These are phyloP conservation scores for Fusarium temperatum DNA, from an alignment of 2,329 filamentous ascomycete species.

Conservation along the genomic window DNA sequence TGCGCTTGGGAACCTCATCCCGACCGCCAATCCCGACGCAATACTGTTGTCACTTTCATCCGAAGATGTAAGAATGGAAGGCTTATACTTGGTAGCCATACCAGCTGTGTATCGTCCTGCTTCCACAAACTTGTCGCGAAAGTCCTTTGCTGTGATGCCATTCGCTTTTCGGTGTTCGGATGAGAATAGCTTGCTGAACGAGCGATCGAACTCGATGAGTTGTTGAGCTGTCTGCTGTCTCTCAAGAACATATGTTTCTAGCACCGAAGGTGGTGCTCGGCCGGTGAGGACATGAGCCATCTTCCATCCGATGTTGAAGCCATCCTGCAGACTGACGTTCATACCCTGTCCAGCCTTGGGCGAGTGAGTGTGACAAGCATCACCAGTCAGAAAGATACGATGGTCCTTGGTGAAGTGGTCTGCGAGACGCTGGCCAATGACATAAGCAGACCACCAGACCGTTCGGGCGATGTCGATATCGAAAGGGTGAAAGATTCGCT, in stretches of 20 bases:
- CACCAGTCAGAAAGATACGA: constrained; percentile 75
- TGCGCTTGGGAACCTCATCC: constrained; percentile 36
- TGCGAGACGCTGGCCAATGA: constrained; percentile 68
- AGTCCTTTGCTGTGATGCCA: neutral
- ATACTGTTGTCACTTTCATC: neutral
- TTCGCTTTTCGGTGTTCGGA: constrained; percentile 20
- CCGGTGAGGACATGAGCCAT: constrained; percentile 54
- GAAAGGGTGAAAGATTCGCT: constrained; percentile 64
- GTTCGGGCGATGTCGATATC: constrained; percentile 49
- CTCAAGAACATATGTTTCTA: constrained; percentile 62
- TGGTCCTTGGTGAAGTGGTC: constrained; percentile 55
- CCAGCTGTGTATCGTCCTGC: constrained; percentile 36
- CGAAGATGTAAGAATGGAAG: constrained; percentile 1
- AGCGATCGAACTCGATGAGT: constrained; percentile 57
- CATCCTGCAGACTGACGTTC: constrained; percentile 76
- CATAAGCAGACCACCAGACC: constrained; percentile 51
- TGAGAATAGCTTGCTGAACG: constrained; percentile 34
- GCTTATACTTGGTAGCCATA: constrained; percentile 13
- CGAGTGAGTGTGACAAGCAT: constrained; percentile 60
- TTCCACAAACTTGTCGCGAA: constrained; percentile 33
- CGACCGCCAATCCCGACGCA: constrained; percentile 1
- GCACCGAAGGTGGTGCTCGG: constrained; percentile 9
- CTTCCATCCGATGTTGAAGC: constrained; percentile 65
- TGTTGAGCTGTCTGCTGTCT: constrained; percentile 57
- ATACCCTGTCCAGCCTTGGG: constrained; percentile 77